These are phyloP conservation scores for Halophytophthora batemanensis DNA, from an alignment of 352 stramenopile species.

Conservation along the genomic window DNA sequence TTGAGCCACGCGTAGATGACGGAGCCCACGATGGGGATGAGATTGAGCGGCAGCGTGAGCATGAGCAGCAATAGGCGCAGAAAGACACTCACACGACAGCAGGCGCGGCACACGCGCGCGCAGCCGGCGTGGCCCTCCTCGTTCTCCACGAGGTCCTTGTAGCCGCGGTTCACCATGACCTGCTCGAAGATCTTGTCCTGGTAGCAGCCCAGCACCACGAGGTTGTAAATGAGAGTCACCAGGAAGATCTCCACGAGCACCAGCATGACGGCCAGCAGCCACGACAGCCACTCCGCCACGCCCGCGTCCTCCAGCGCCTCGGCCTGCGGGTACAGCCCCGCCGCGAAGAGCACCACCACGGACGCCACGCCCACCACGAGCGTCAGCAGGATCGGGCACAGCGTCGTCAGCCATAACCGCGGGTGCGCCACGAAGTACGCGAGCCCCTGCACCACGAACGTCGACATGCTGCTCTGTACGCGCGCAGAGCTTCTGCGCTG, in stretches of 20 bases:
- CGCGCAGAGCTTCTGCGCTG: too few species aligned
- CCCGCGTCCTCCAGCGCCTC: conserved; percentile 38
- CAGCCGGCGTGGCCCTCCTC: conserved; percentile 42
- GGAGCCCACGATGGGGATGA: conserved; percentile 63
- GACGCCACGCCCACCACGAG: conserved; percentile 42
- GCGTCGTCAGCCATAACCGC: conserved; percentile 45
- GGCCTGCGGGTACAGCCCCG: conserved; percentile 44
- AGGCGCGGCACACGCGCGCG: conserved; percentile 37
- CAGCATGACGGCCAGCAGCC: conserved; percentile 54
- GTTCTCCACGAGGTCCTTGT: conserved; percentile 46
- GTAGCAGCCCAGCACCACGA: conserved; percentile 51
- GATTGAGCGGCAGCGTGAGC: conserved; percentile 60
- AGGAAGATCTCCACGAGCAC: conserved; percentile 72
- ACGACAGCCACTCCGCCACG: conserved; percentile 38
- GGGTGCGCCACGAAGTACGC: conserved; percentile 61
- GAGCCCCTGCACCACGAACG: conserved; percentile 48
- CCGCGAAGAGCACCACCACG: conserved; percentile 44
- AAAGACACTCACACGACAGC: conserved; percentile 58
- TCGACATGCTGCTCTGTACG: conserved; percentile 34
- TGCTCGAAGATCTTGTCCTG: conserved; percentile 65
- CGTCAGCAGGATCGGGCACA: conserved; percentile 61
- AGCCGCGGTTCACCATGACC: conserved; percentile 46
- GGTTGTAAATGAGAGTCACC: conserved; percentile 66
- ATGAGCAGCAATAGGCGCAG: conserved; percentile 49
- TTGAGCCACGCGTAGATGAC: conserved; percentile 69